Evolutionary conservation across 495 filamentous ascomycete species (phyloP), one percentile per base, ranked within the genome.

Genomic region (Cladorrhinum samala): DNA sequence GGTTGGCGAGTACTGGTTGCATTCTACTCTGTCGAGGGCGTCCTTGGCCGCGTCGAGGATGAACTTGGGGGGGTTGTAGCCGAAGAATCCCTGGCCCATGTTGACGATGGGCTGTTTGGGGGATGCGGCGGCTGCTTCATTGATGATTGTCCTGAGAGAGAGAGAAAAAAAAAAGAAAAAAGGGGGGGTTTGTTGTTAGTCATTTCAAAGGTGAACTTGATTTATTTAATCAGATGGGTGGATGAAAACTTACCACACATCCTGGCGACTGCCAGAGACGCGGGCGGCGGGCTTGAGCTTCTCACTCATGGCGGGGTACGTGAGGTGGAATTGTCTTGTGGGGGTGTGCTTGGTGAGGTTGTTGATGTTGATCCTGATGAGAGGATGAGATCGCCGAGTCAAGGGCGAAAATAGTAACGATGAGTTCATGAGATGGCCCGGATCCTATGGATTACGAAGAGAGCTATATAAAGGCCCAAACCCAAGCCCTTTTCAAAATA

Each of bases 1-100:
- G 1, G 93, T 97, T 2, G 93, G 93, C 13, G 91, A 89, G 72
- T 98, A 98, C 73, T 98, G 93, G 67, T 98, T 98, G 77, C 92
- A 96, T 47, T 97, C 93, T 5, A 98, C 93, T n/a, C 82, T 78
- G 65, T 96, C 83, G 19, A 98, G 77, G 36, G 91, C 91, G 17
- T 83, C 75, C 68, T 94, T 96, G 44, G 93, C 93, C 20, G 93
- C 93, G 58, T 95, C 80, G 49, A 95, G 74, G 48, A 96, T 90
- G 67, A 96, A 98, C 13, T 83, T 69, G 1, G 93, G 93, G 40
- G 93, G 93, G 63, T 98, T 98, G 68, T 98, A 98, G 24, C 93
- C 93, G 70, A 93, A 95, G 77, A 94, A 95, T n/a, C 91, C 91
- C 71, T 96, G 91, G 46, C 91, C 91, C 85, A 96, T 91, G 70